Conservation (phyloP, 768 basidiomycete genomes). For the Hortiboletus campestris region DNA sequence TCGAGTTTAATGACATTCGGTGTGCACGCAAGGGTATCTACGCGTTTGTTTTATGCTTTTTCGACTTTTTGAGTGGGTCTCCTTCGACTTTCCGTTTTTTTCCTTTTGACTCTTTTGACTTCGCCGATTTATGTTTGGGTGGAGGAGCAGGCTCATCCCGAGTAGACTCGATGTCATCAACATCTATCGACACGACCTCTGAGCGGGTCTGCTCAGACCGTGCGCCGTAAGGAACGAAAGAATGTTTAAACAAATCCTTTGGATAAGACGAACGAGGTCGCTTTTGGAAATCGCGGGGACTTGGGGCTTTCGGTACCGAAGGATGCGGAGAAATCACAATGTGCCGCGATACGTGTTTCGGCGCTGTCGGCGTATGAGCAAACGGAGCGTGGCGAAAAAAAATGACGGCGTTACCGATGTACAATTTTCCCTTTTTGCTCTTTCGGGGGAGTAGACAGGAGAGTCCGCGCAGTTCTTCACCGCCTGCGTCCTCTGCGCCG, state of each 20-base stretch:
- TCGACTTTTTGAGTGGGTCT: conserved; percentile 45
- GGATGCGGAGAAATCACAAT: conserved; percentile 57
- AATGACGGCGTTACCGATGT: conserved; percentile 41
- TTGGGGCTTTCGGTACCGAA: conserved; percentile 23
- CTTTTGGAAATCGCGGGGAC: conserved; percentile 38
- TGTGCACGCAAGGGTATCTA: conserved; percentile 6
- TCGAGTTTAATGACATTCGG: conserved; percentile 4
- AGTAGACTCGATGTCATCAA: conserved; percentile 26
- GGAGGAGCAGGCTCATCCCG: conserved; percentile 14
- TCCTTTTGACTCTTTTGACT: conserved; percentile 29
- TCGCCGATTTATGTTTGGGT: conserved; percentile 4
- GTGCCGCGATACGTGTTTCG: conserved; percentile 56
- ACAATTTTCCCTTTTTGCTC: conserved; percentile 58
- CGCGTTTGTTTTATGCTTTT: conserved; percentile 40
- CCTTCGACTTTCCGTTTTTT: conserved; percentile 50
- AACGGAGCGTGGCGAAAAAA: not conserved
- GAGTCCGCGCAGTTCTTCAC: conserved; percentile 61
- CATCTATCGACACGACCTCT: conserved; percentile 22
- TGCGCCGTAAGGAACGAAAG: conserved; percentile 63
- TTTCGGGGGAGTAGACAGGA: conserved; percentile 65
- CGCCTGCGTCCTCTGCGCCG: conserved; percentile 39
- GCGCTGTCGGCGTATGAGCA: conserved; percentile 48
- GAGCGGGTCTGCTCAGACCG: conserved; percentile 13
- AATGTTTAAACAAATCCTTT: conserved; percentile 57
- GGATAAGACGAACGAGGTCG: conserved; percentile 59